Base-by-base conservation (phyloP, 352 stramenopile species). In the Globisporangium irregulare region DNA sequence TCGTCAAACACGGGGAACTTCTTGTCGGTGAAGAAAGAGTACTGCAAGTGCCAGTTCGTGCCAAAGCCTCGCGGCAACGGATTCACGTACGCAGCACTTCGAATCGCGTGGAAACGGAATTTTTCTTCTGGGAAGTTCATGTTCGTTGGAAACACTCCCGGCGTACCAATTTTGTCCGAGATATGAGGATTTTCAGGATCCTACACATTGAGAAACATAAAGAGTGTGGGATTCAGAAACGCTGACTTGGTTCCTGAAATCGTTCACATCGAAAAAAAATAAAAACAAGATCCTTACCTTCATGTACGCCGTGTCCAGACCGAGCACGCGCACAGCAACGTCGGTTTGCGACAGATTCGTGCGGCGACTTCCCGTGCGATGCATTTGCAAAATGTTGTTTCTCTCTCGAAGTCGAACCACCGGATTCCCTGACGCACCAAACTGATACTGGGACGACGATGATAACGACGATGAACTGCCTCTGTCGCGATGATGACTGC, bases 1-100 rank as follows among this genome's bases (percentile, higher is more conserved):
- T 90, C 77, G 48, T 96, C 85, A 76, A 94, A 94, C 62, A 91
- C 74, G 0, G 81, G 75, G 34, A 89, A 75, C 18, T 83, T 84
- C 60, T 90, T 93, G 72, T 94, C 84, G 15, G 80, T 90, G 73
- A 96, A 96, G 32, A 81, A 83, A 29, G 86, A 93, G 63, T 95
- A 95, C 64, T 95, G 88, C 48, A 89, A 64, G 71, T 95, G 88
- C 88, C 84, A 93, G 62, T 92, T 85, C 62, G 81, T 77, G 14
- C 84, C 86, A 59, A 95, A 93, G 0, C 86, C 88, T n/a, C 84
- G 76, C 6, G 88, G 86, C 32, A 92, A 63, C 6, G 80, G 81
- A 68, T 85, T 93, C 61, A 95, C 86, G 69, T 84, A 95, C n/a
- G 88, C 81, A 3, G 77, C 73, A 29, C 84, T 90, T 15, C 88